A percentile compares a stretch with the other conserved stretches of the same genome.
Conservation (phyloP, 2,329 filamentous ascomycete genomes). For the Sphaerulina musiva region DNA sequence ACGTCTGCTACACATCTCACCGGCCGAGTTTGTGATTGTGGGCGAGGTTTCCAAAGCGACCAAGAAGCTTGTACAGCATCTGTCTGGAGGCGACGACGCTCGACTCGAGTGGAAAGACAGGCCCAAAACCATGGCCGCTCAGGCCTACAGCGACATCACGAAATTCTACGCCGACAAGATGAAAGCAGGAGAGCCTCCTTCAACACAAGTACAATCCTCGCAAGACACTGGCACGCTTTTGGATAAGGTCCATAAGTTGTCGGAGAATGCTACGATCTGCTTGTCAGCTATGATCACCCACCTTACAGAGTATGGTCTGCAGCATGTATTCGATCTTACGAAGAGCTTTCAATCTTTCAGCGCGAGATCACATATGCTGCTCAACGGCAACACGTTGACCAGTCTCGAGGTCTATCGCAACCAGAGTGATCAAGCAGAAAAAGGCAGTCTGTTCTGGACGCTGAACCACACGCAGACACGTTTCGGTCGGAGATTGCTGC, state of each 20-base stretch:
- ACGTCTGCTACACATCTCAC: slow-evolving; percentile 86
- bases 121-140: slow-evolving; percentile 72
- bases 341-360: slow-evolving; percentile 97
- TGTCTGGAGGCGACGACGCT: slow-evolving; percentile 82
- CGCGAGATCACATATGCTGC: slow-evolving; percentile 85
- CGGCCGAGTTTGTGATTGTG: slow-evolving; percentile 90
- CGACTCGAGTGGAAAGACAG: slow-evolving; percentile 74
- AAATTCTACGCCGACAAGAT: slow-evolving; percentile 87
- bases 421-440: slow-evolving; percentile 75
- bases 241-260: slow-evolving; percentile 77
- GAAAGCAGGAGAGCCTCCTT: slow-evolving; percentile 43
- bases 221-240: slow-evolving; percentile 55
- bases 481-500: slow-evolving; percentile 77
- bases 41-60: slow-evolving; percentile 84
- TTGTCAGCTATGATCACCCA: slow-evolving; percentile 95
- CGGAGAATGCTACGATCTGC: slow-evolving; percentile 82
- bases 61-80: slow-evolving; percentile 82
- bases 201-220: slow-evolving; percentile 40
- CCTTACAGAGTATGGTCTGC: slow-evolving; percentile 80
- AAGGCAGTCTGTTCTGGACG: slow-evolving; percentile 91
- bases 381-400: slow-evolving; percentile 90
- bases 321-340: slow-evolving; percentile 92
- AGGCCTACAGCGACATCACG: slow-evolving; percentile 82
- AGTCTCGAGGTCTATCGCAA: slow-evolving; percentile 96
- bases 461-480: slow-evolving; percentile 86